phyloP scores from a whole-genome alignment of 345 rosid species.

The Durio zibethinus region DNA sequence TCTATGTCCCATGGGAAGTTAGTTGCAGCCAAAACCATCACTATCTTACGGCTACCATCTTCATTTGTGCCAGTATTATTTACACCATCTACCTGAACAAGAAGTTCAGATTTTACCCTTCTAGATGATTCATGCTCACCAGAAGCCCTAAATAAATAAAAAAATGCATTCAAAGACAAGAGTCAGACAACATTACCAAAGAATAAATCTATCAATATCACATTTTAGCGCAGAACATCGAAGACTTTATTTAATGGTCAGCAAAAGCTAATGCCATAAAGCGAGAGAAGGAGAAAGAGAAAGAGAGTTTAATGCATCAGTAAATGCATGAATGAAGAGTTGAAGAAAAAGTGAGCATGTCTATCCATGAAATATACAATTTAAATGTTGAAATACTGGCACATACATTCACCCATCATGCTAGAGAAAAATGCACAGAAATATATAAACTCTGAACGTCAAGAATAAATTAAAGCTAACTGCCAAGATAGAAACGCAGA shows the following conservation, averaged over 20 bases:
- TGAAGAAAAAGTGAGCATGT: neutral
- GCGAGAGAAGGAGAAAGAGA: neutral
- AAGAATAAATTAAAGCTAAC: conserved; percentile 2
- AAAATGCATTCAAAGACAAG: neutral
- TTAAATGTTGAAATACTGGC: neutral
- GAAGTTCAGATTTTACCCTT: conserved; percentile 98
- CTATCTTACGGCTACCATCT: conserved; percentile 95
- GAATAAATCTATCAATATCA: neutral
- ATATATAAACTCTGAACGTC: neutral
- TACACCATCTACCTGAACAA: conserved; percentile 99
- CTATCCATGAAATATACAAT: neutral
- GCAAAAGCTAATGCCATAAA: neutral
- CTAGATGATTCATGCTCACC: conserved; percentile 99
- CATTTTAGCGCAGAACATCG: neutral
- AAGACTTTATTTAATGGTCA: neutral
- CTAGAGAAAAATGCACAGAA: neutral
- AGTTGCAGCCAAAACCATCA: conserved; percentile 98
- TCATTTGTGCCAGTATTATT: conserved; percentile 83
- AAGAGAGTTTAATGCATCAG: neutral
- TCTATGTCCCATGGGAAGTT: conserved; percentile 99
- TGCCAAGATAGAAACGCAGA: conserved; percentile 6
- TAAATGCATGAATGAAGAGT: neutral
- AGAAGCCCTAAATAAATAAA: conserved; percentile 59
- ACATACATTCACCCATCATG: neutral
- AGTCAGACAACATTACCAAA: neutral